phyloP scores from a whole-genome alignment of 495 filamentous ascomycete species.

The Parathielavia appendiculata region DNA sequence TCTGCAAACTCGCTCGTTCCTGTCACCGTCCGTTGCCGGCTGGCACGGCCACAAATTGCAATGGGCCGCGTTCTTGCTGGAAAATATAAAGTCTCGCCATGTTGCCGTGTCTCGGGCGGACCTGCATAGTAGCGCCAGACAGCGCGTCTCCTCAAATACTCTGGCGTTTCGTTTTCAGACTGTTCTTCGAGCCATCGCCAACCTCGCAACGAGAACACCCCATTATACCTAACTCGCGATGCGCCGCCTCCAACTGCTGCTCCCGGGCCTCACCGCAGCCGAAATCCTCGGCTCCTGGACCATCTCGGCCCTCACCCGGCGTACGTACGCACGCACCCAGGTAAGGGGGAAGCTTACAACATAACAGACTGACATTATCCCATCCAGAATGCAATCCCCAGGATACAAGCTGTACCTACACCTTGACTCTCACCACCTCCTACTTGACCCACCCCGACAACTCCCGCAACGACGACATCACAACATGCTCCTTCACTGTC shows the following conservation, averaged over 20 bases:
- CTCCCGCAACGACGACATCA: background rate
- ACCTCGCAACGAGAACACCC: background rate
- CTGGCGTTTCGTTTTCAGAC: no score
- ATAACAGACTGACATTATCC: background rate
- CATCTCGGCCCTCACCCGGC: background rate
- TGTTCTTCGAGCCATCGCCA: background rate
- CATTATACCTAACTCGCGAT: background rate
- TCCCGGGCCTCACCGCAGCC: background rate
- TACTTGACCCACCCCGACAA: no score
- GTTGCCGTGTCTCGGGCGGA: background rate
- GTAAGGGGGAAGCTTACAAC: no score
- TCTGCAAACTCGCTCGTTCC: background rate
- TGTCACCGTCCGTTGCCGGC: no score
- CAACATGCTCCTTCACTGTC: conserved; percentile 18
- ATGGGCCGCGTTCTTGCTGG: no score
- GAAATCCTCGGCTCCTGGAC: conserved; percentile 12
- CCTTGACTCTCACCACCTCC: conserved; percentile 6
- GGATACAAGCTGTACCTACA: conserved; percentile 24
- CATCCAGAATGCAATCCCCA: background rate
- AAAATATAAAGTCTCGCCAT: no score
- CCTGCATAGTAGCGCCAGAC: no score
- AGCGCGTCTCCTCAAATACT: no score
- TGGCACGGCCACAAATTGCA: no score
- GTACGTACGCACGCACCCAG: background rate
- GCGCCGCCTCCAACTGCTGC: background rate